Evolutionary conservation across 2,329 filamentous ascomycete species (phyloP), one percentile per base, ranked within the genome.

Genomic region (Fusarium sp.): DNA sequence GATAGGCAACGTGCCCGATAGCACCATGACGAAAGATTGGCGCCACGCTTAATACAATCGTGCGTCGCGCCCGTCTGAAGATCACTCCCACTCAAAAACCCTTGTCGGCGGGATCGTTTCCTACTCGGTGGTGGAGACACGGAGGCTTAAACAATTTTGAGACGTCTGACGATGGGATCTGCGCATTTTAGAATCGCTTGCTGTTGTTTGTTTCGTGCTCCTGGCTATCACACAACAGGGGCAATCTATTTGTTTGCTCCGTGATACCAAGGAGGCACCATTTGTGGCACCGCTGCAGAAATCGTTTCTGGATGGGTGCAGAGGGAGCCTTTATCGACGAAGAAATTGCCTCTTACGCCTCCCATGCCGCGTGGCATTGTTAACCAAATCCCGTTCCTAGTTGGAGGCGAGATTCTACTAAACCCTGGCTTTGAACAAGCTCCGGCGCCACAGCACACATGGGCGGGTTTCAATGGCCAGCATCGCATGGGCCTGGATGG

Each of bases 21-120:
- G n/a, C 45, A 60, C 61, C 54, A 76, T 72, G 73, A 74, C 73
- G 70, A 72, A 68, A 70, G 61, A 64, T 62, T 64, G 61, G 60
- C 58, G 73, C 73, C 73, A 74, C 61, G 66, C 55, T 62, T 52
- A 62, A 74, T 30, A 47, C 56, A 62, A 55, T 70, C 41, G 62
- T 61, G 71, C 58, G 72, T 65, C 61, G 56, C 50, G 48, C 57
- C 39, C 47, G 45, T 58, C 47, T 32, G 47, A 61, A 38, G 56
- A 73, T 70, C 65, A 55, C 41, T 28, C 54, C 48, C 62, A 51
- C 51, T 34, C 42, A 30, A 48, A n/a, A 30, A 60, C 57, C 72
- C 72, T 34, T 75, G 72, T 44, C 39, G 34, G 28, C 30, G 56
- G 67, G 28, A 54, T 52, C 57, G 52, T 55, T 68, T 59, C 57